Evolutionary conservation across 805 yeast species (phyloP), one percentile per base, ranked within the genome.

Genomic region (Hanseniaspora singularis): DNA sequence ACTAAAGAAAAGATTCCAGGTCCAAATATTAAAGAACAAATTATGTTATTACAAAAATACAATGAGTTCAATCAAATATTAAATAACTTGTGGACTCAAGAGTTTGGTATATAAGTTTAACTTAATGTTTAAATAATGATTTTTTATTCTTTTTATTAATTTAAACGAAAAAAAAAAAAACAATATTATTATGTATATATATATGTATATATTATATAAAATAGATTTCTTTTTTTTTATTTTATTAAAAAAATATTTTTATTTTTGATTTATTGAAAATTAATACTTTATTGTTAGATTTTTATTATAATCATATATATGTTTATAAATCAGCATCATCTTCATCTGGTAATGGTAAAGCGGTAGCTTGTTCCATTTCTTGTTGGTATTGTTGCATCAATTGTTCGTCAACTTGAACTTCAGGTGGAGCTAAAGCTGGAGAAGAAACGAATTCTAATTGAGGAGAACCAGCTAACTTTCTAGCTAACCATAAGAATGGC

Each of bases 391-490:
- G 88, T 73, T 79, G 82, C 96, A 92, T 86, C 73, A 92, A 78
- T 62, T 81, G 92, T 59, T 84, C 85, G 65, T 92, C 98, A 62
- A 92, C 96, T 66, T 80, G 82, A 59, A 89, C 97, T 77, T 92
- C 98, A 64, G 99, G 97, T 61, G 99, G 98, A 64, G 96, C 96
- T 70, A 92, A 79, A 57, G 98, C 99, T 59, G 98, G 98, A 53
- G 97, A 84, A 60, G 94, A 97, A 61, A 94, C 99, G 64, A 92
- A 92, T 74, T 92, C 98, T 64, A 92, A 79, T 70, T 83, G 87
- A 54, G 96, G 89, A 79, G 89, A 86, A 71, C 97, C 99, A 57
- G 86, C 95, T 62, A 92, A 79, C 74, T 92, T 92, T 79, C 98
- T 85, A 47, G 99, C 98, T 64, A 92, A 84, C 99, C 99, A 92